Evolutionary conservation across 352 stramenopile species (phyloP).

Genomic region (Phytophthora litchii): DNA sequence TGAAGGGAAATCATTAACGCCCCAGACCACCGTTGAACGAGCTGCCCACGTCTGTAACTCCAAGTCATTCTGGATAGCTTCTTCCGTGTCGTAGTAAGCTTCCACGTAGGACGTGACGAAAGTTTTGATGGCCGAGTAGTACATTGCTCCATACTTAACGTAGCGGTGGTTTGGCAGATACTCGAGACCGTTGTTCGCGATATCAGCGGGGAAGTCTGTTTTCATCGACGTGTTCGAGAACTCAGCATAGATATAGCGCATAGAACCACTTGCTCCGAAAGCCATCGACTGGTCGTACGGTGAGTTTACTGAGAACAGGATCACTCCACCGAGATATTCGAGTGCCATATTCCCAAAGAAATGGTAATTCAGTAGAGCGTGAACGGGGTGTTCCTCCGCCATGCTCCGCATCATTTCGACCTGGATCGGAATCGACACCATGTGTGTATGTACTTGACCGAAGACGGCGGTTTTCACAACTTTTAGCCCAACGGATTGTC

Average conservation of each 20-base stretch:
- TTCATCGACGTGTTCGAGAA: slow-evolving; percentile 26
- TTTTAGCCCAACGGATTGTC: too few species aligned
- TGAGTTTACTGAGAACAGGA: slow-evolving; percentile 27
- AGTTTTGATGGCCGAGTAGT: slow-evolving; percentile 32
- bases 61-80: slow-evolving; percentile 25
- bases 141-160: slow-evolving; percentile 31
- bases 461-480: too few species aligned
- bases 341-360: slow-evolving; percentile 40
- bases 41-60: slow-evolving; percentile 52
- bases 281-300: slow-evolving; percentile 40
- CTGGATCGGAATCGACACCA: slow-evolving; percentile 42
- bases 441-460: slow-evolving; percentile 36
- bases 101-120: slow-evolving; percentile 42
- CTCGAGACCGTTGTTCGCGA: slow-evolving; percentile 18
- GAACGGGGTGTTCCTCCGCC: slow-evolving; percentile 38
- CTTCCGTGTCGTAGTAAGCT: slow-evolving; percentile 40
- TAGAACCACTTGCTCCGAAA: slow-evolving; percentile 37
- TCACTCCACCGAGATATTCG: slow-evolving; percentile 24
- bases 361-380: slow-evolving; percentile 47
- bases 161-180: slow-evolving; percentile 38
- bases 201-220: slow-evolving; percentile 24
- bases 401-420: slow-evolving; percentile 53
- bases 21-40: slow-evolving; percentile 23
- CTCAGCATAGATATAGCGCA: slow-evolving; percentile 35
- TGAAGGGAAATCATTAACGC: slow-evolving; percentile 38